phyloP scores from a whole-genome alignment of 495 filamentous ascomycete genomes.

The Aspergillus funiculosus region DNA sequence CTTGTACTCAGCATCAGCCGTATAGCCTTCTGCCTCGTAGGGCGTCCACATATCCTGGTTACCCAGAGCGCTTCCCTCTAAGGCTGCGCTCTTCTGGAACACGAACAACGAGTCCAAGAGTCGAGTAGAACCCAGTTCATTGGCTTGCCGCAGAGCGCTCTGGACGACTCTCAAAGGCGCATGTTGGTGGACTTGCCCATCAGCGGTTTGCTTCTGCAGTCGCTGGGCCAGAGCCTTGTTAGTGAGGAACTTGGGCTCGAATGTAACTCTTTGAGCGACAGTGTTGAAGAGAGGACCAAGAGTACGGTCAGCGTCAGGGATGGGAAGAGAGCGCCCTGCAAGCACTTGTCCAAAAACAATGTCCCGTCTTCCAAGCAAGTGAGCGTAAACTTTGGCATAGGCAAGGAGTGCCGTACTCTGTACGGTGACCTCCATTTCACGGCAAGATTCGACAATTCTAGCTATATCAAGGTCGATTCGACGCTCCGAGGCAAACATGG shows the following conservation, averaged over 20 bases:
- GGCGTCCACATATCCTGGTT: slow-evolving; percentile 48
- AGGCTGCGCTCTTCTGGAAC: slow-evolving; percentile 55
- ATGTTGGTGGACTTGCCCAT: slow-evolving; percentile 51
- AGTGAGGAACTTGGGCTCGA: slow-evolving; percentile 33
- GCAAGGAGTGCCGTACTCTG: slow-evolving; percentile 70
- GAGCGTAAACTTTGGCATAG: slow-evolving; percentile 57
- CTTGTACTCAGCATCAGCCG: slow-evolving; percentile 58
- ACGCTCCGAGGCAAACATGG: slow-evolving; percentile 25
- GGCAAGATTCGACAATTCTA: slow-evolving; percentile 45
- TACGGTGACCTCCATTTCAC: slow-evolving; percentile 61
- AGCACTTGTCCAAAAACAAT: slow-evolving; percentile 71
- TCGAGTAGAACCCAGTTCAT: slow-evolving; percentile 19
- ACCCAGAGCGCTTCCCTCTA: slow-evolving; percentile 14
- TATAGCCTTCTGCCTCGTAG: slow-evolving; percentile 56
- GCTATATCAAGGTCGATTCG: slow-evolving; percentile 28
- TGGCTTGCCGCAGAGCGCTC: slow-evolving; percentile 23
- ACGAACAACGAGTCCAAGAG: slow-evolving; percentile 85
- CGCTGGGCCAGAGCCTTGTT: slow-evolving; percentile 47
- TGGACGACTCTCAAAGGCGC: slow-evolving; percentile 35
- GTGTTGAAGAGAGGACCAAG: slow-evolving; percentile 92
- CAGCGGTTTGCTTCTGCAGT: slow-evolving; percentile 59
- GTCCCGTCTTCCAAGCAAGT: slow-evolving; percentile 58
- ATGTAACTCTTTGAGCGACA: slow-evolving; percentile 50
- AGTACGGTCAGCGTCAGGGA: slow-evolving; percentile 58
- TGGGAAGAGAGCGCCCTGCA: slow-evolving; percentile 57